A percentile compares a stretch with the other conserved stretches of the same genome.
These are phyloP conservation scores for Populus pruinosa DNA, from an alignment of 345 rosid genomes.

Conservation along the genomic window DNA sequence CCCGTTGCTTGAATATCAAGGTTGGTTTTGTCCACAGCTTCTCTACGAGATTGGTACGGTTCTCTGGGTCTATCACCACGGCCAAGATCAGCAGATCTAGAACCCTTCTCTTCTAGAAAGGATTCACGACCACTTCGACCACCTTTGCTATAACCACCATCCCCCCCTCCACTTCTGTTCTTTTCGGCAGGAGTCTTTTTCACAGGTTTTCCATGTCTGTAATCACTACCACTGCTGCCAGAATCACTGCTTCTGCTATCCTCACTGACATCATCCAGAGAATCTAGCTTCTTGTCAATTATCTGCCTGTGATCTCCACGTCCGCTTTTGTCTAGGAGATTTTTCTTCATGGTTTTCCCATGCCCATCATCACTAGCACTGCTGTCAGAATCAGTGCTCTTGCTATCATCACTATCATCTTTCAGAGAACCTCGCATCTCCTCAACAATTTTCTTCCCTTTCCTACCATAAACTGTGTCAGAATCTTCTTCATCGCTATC, in stretches of 20 bases:
- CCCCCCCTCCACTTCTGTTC: neutral
- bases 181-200: conserved; percentile 4
- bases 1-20: conserved; percentile 11
- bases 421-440: too few species aligned
- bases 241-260: conserved; percentile 15
- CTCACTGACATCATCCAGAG: conserved; percentile 12
- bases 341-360: too few species aligned
- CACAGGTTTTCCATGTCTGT: conserved; percentile 15
- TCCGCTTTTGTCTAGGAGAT: too few species aligned
- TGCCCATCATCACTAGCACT: too few species aligned
- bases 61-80: conserved; percentile 12
- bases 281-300: conserved; percentile 5
- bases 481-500: conserved; percentile 34
- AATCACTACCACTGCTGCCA: conserved; percentile 19
- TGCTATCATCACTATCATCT: too few species aligned
- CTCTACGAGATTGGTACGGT: conserved; percentile 11
- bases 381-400: too few species aligned
- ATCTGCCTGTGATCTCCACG: neutral
- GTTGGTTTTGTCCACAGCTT: conserved; percentile 7
- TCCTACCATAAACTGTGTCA: conserved; percentile 18
- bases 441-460: neutral
- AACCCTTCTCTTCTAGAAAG: conserved; percentile 11
- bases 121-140: conserved; percentile 8
- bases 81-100: conserved; percentile 10
- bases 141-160: conserved; percentile 4